Percentiles rank a stretch among this genome's conserved stretches.
Conservation (phyloP, 225 moss, liverwort and hornwort genomes). For the Physcomitrium patens region DNA sequence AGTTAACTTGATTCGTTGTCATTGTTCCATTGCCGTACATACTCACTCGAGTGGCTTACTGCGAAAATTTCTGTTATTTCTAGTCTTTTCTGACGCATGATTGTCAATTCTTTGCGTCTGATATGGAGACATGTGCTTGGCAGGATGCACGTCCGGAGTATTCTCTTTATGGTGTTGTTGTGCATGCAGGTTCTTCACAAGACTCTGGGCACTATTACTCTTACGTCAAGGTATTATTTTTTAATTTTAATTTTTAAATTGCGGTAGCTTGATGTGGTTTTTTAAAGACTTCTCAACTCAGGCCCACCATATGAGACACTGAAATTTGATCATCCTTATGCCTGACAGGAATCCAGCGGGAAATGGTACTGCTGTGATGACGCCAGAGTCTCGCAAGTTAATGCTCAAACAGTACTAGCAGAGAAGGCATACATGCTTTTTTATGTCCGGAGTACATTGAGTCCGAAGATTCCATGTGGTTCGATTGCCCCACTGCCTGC, state of each 20-base stretch:
- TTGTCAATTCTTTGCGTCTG: conserved; percentile 24
- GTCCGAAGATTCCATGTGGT: conserved; percentile 54
- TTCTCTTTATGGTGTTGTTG: conserved; percentile 76
- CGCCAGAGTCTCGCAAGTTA: conserved; percentile 64
- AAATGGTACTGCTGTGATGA: conserved; percentile 89
- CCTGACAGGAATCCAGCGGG: conserved; percentile 69
- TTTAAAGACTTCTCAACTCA: too few species aligned
- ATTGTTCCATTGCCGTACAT: not conserved
- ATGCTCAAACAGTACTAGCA: conserved; percentile 55
- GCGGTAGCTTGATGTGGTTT: not conserved
- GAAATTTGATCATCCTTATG: not conserved
- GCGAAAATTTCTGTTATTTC: not conserved
- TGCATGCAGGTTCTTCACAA: conserved; percentile 80
- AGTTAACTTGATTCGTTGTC: not conserved
- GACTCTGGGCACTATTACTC: conserved; percentile 88
- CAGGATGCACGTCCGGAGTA: conserved; percentile 90
- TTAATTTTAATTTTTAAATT: not conserved
- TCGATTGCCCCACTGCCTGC: conserved; percentile 44
- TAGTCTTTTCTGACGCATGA: not conserved
- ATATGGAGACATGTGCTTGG: conserved; percentile 22
- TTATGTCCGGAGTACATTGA: conserved; percentile 61
- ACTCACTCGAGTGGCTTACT: not conserved
- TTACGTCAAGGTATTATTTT: conserved; percentile 70
- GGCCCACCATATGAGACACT: too few species aligned
- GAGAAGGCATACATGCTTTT: conserved; percentile 75